Percentiles rank a stretch among this genome's conserved stretches.
Evolutionary conservation across 1,284 basidiomycete species (phyloP).

Genomic region (Cystobasidium sp.): DNA sequence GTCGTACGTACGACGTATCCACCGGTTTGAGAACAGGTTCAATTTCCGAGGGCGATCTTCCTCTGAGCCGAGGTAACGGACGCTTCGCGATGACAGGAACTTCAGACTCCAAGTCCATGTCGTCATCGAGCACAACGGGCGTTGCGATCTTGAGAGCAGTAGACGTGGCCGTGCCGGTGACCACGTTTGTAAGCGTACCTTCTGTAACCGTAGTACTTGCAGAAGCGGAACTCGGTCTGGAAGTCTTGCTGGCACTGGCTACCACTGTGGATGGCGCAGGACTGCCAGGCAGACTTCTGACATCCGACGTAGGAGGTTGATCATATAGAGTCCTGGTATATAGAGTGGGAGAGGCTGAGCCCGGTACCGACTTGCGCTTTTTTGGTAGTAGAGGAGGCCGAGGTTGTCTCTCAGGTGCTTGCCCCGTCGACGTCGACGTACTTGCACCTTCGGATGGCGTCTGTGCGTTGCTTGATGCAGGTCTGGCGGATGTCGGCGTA

Average conservation of each 20-base stretch:
- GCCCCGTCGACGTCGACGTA: neutral
- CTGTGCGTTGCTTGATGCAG: too few species aligned
- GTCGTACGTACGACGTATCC: neutral
- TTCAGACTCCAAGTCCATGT: neutral
- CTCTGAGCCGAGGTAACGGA: slow-evolving; percentile 13
- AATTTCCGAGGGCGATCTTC: slow-evolving; percentile 28
- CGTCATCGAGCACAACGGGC: neutral
- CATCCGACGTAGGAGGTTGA: slow-evolving; percentile 2
- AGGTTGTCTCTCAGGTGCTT: neutral
- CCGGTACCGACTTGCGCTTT: neutral
- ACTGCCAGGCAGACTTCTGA: neutral
- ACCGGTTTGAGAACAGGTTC: slow-evolving; percentile 33
- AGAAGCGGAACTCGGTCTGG: too few species aligned
- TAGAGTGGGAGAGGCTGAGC: neutral
- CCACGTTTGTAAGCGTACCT: too few species aligned
- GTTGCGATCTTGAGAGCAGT: neutral
- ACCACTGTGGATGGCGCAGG: neutral
- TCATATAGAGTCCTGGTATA: neutral
- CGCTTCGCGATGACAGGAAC: slow-evolving; percentile 10
- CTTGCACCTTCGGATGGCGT: too few species aligned
- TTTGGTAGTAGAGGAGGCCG: neutral
- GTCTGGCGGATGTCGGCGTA: too few species aligned
- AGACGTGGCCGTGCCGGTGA: too few species aligned
- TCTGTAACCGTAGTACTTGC: too few species aligned
- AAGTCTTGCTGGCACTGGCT: neutral